phyloP scores from a whole-genome alignment of 805 yeast genomes.

The Kodamaea leandrae region DNA sequence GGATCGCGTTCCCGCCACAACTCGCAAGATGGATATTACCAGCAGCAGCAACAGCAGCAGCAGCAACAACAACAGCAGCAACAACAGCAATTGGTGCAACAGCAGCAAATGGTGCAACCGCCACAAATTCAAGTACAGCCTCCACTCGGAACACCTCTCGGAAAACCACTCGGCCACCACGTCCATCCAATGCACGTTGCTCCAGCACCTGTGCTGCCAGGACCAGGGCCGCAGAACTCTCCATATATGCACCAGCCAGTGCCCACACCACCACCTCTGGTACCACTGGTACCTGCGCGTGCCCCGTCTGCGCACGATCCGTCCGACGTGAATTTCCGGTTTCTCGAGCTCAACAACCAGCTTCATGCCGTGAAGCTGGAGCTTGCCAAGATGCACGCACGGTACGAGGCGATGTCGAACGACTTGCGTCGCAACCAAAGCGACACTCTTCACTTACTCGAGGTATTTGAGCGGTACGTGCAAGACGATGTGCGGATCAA shows the following conservation, averaged over 20 bases:
- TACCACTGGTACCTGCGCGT: slow-evolving; percentile 10
- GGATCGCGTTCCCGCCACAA: slow-evolving; percentile 6
- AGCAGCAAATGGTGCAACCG: slow-evolving; percentile 10
- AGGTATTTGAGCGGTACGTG: slow-evolving; percentile 36
- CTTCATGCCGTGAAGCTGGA: slow-evolving; percentile 40
- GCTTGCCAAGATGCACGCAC: slow-evolving; percentile 39
- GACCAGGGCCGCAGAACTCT: slow-evolving; percentile 3
- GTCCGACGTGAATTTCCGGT: slow-evolving; percentile 21
- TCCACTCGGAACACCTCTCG: not conserved
- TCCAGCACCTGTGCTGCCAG: not conserved
- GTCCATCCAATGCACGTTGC: slow-evolving; percentile 1
- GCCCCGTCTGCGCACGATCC: slow-evolving; percentile 11
- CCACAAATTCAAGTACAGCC: not conserved
- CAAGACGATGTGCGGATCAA: slow-evolving; percentile 10
- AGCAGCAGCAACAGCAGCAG: too few species aligned
- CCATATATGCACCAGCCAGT: slow-evolving; percentile 7
- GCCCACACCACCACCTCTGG: slow-evolving; percentile 6
- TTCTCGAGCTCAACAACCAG: slow-evolving; percentile 39
- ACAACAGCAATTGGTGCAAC: slow-evolving; percentile 8
- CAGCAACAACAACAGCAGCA: too few species aligned
- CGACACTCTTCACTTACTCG: slow-evolving; percentile 54
- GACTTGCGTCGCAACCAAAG: slow-evolving; percentile 49
- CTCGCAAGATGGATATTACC: too few species aligned
- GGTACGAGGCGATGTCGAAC: slow-evolving; percentile 47
- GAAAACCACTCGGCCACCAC: not conserved